Base-by-base conservation (phyloP, 768 basidiomycete species). In the Suillus clintonianus region DNA sequence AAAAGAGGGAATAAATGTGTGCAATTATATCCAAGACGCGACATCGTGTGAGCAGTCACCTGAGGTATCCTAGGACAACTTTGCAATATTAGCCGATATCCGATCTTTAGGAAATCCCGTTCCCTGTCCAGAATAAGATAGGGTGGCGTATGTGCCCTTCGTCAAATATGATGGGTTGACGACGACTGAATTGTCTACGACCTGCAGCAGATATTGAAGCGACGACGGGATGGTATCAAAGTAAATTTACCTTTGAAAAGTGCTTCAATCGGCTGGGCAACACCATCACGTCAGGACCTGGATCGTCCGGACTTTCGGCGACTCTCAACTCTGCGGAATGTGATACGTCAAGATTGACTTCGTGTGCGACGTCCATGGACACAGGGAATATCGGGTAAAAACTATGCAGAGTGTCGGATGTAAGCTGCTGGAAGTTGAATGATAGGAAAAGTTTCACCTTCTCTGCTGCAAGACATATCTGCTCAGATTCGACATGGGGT, bases 341-440 rank as follows among this genome's bases (percentile, higher is more conserved):
- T 22, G 91, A 88, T 17, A 97, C 82, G 71, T 97, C 95, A 45
- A 99, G 83, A 71, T 97, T 96, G 62, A 98, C 87, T 71, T 97
- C 94, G 42, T 85, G 81, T 2, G 89, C 80, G 19, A 90, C 76
- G 7, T 91, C 90, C 14, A 82, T 72, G 0, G 97, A 94, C 1
- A 88, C 85, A 10, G 97, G 97, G 76, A 98, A 98, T 45, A 97
- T 77, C 0, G 97, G 97, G 73, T 99, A 99, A 79, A 97, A 97
- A 70, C 95, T 98, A 72, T 22, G 14, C 22, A 42, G 27, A 1
- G 32, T 4, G 7, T 32, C 5, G 54, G 62, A 59, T 64, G 64
- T 42, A 14, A 24, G 59, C 1, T 17, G 24, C 6, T 57, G 39
- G 24, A 57, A 32, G 32, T 47, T 1, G 41, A 48, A 34, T 2